A percentile compares a stretch with the other conserved stretches of the same genome.
Evolutionary conservation across 2,329 filamentous ascomycete species (phyloP).

Genomic region (Nannizzia gypsea): DNA sequence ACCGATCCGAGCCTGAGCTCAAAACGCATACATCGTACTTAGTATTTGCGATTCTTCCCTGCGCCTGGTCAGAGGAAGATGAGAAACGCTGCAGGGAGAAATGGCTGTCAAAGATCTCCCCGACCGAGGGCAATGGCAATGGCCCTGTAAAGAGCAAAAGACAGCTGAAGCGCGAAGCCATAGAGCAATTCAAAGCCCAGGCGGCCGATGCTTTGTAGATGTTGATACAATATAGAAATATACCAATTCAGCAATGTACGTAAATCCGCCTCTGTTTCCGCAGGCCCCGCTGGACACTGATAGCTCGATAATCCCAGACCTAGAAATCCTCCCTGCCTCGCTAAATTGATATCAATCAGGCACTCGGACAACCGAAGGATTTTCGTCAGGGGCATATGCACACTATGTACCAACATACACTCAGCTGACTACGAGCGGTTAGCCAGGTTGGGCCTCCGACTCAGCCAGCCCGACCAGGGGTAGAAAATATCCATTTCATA

Average conservation of each 20-base stretch:
- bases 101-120: slow-evolving; percentile 52
- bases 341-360: background rate
- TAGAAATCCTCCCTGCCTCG: too few species aligned
- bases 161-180: slow-evolving; percentile 32
- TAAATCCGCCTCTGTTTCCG: background rate
- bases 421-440: background rate
- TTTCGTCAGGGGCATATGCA: background rate
- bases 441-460: background rate
- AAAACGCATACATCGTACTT: slow-evolving; percentile 98
- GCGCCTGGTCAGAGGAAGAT: slow-evolving; percentile 71
- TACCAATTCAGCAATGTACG: background rate
- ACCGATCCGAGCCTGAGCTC: slow-evolving; percentile 73
- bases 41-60: slow-evolving; percentile 81
- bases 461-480: background rate
- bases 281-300: background rate
- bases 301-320: background rate
- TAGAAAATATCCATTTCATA: background rate
- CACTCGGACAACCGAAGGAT: background rate
- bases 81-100: slow-evolving; percentile 55
- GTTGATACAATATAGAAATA: background rate
- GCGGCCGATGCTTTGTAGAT: background rate
- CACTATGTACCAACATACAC: background rate
- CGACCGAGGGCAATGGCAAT: slow-evolving; percentile 17
- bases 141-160: slow-evolving; percentile 27
- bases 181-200: slow-evolving; percentile 27